Percentiles rank a stretch among this genome's conserved stretches.
phyloP scores from a whole-genome alignment of 2,329 filamentous ascomycete species.

The Zymoseptoria brevis region DNA sequence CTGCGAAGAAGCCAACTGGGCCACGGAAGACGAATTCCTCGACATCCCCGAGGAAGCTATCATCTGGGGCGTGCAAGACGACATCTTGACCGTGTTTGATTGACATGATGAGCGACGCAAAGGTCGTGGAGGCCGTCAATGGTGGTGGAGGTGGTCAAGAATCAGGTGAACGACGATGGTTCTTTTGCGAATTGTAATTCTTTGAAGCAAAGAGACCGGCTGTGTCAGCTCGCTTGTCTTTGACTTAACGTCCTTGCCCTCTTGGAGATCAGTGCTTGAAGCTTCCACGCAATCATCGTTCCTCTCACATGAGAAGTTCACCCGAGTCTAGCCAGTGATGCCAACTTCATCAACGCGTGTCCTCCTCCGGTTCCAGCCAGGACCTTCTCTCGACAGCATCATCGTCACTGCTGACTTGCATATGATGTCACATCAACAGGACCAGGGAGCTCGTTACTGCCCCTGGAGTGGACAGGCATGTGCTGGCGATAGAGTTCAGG shows the following conservation, averaged over 20 bases:
- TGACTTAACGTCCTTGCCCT: too few relatives aligned
- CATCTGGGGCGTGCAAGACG: not conserved
- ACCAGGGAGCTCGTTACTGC: not conserved
- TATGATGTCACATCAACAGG: not conserved
- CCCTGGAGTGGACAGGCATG: not conserved
- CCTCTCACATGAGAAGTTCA: too few relatives aligned
- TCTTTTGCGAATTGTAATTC: too few relatives aligned
- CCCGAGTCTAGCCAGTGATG: not conserved
- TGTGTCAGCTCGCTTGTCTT: too few relatives aligned
- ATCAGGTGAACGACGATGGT: too few relatives aligned
- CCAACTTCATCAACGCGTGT: not conserved
- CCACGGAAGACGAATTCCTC: not conserved
- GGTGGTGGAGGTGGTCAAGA: not conserved
- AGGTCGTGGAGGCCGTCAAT: not conserved
- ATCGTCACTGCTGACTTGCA: not conserved
- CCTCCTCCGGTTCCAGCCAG: not conserved
- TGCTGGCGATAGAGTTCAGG: not conserved
- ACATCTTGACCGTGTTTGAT: not conserved
- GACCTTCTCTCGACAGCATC: not conserved
- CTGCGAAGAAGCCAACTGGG: not conserved
- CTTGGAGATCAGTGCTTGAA: too few relatives aligned
- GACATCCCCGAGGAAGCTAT: not conserved
- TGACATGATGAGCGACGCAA: not conserved
- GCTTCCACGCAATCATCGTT: too few relatives aligned
- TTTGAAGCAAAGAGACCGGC: too few relatives aligned